Conservation (phyloP, 1,284 basidiomycete genomes). For the Gomphus sp. region DNA sequence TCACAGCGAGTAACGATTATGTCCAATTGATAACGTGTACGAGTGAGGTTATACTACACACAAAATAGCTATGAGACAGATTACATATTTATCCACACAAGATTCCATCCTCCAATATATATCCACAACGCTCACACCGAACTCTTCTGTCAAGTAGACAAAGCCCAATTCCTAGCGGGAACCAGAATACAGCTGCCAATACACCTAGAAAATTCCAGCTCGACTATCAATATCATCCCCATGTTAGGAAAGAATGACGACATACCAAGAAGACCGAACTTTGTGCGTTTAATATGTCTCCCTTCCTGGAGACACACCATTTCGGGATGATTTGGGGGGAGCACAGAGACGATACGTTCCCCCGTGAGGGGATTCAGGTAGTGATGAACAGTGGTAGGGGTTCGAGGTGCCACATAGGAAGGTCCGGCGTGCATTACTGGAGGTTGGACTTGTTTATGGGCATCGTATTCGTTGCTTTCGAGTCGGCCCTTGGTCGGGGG, state of each 20-base stretch:
- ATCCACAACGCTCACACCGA: slow-evolving; percentile 51
- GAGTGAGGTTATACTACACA: background rate
- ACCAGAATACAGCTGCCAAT: slow-evolving; percentile 72
- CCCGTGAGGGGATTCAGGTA: slow-evolving; percentile 39
- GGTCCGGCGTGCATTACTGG: slow-evolving; percentile 4
- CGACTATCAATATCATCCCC: slow-evolving; percentile 2
- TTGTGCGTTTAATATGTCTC: slow-evolving; percentile 47
- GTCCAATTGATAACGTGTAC: too few relatives aligned
- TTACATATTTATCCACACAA: background rate
- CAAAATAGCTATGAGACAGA: background rate
- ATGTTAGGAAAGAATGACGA: slow-evolving; percentile 11
- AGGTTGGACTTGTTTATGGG: background rate
- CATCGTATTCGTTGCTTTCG: background rate
- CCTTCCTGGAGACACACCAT: slow-evolving; percentile 75
- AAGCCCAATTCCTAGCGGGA: slow-evolving; percentile 65
- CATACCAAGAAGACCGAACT: slow-evolving; percentile 60
- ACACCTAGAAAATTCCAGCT: slow-evolving; percentile 37
- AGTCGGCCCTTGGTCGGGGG: background rate
- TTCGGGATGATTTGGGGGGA: slow-evolving; percentile 69
- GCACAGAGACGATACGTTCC: slow-evolving; percentile 37
- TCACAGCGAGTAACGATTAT: too few relatives aligned
- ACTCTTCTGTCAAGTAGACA: slow-evolving; percentile 65
- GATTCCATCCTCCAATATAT: slow-evolving; percentile 19
- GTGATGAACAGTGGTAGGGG: slow-evolving; percentile 29
- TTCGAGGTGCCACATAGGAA: background rate